phyloP scores from a whole-genome alignment of 1,284 basidiomycete species.

The Testicularia cyperi region DNA sequence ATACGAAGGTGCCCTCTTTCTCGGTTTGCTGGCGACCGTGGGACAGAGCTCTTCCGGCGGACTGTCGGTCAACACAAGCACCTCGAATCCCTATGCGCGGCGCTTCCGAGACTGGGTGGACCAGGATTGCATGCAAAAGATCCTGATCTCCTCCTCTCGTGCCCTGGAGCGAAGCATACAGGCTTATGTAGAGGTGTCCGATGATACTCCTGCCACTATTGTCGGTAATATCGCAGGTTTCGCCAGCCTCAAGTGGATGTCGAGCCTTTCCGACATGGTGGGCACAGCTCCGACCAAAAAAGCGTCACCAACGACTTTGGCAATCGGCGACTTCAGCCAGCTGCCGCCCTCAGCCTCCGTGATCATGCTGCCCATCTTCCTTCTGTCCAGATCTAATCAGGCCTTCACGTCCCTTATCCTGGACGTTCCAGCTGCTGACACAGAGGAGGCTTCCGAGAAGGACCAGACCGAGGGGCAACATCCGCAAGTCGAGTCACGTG shows the following conservation, averaged over 20 bases:
- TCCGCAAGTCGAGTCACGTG: not conserved
- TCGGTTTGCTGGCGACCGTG: conserved; percentile 52
- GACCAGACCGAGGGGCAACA: not conserved
- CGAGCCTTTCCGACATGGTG: conserved; percentile 20
- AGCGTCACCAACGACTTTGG: conserved; percentile 3
- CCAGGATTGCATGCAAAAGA: conserved; percentile 34
- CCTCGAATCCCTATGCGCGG: conserved; percentile 38
- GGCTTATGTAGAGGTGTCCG: conserved; percentile 20
- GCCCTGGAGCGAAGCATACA: conserved; percentile 23
- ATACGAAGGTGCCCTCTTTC: conserved; percentile 44
- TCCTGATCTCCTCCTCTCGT: conserved; percentile 18
- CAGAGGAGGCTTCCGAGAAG: not conserved
- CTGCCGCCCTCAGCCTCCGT: conserved; percentile 28
- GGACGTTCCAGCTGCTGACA: conserved; percentile 7
- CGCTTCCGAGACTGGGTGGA: conserved; percentile 44
- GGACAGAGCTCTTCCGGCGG: conserved; percentile 33
- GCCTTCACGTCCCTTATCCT: conserved; percentile 34
- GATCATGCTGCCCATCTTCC: conserved; percentile 36
- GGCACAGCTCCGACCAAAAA: conserved; percentile 1
- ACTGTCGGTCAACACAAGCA: conserved; percentile 25
- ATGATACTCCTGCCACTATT: conserved; percentile 31
- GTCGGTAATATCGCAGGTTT: conserved; percentile 22
- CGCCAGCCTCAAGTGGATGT: conserved; percentile 36
- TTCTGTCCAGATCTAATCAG: conserved; percentile 40
- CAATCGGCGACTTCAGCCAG: conserved; percentile 16